A percentile compares a stretch with the other conserved stretches of the same genome.
These are phyloP conservation scores for Erodium maritimum DNA, from an alignment of 345 rosid genomes.

Conservation along the genomic window DNA sequence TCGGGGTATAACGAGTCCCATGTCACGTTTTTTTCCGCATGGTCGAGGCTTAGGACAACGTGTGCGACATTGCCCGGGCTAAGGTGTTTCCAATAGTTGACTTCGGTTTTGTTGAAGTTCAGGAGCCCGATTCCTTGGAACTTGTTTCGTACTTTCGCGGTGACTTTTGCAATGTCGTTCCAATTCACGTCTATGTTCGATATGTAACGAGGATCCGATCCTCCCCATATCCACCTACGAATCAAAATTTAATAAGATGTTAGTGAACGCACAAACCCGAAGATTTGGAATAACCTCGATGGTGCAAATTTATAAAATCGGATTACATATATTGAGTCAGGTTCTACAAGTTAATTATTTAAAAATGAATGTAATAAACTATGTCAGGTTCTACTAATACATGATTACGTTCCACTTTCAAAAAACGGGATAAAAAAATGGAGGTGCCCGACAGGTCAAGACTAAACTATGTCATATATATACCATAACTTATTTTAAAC, in stretches of 20 bases:
- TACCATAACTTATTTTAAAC: too few species aligned
- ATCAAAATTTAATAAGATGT: constrained; percentile 28
- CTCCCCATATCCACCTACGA: constrained; percentile 60
- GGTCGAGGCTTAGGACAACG: constrained; percentile 30
- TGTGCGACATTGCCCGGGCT: constrained; percentile 29
- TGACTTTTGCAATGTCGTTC: constrained; percentile 50
- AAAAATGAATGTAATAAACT: too few species aligned
- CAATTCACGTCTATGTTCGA: constrained; percentile 50
- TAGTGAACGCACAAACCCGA: too few species aligned
- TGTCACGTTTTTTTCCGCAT: constrained; percentile 42
- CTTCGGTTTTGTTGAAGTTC: constrained; percentile 57
- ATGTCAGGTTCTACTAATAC: too few species aligned
- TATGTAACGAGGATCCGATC: constrained; percentile 44
- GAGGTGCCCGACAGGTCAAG: too few species aligned
- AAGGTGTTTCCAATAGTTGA: constrained; percentile 49
- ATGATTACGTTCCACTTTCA: too few species aligned
- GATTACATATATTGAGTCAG: too few species aligned
- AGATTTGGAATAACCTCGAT: too few species aligned
- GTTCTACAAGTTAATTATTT: too few species aligned
- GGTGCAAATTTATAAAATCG: too few species aligned
- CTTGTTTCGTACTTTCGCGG: constrained; percentile 23
- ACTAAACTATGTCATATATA: too few species aligned
- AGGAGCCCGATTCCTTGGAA: constrained; percentile 63
- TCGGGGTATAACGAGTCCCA: constrained; percentile 86
- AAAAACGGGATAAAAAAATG: too few species aligned